Base-by-base conservation (phyloP, 2,329 filamentous ascomycete genomes). In the Colletotrichum camelliae region DNA sequence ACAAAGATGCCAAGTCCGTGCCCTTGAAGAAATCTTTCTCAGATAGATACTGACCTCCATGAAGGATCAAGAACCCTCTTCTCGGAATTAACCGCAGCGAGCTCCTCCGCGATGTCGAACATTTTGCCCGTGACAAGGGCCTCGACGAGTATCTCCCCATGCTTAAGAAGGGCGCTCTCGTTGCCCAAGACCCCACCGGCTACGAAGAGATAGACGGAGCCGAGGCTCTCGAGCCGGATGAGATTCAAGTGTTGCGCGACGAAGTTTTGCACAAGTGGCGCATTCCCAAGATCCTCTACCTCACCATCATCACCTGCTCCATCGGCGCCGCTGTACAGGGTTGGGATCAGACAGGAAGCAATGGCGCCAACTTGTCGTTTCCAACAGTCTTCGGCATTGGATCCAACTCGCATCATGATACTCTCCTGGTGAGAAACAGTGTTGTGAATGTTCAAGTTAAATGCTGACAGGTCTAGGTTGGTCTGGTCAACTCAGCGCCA, bases 311-410 rank as follows among this genome's bases (percentile, higher is more conserved):
- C 43, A 86, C 90, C 79, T 89, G 88, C 79, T 89, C 89, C 4
- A 84, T 91, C 55, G 89, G 88, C 5, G 89, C 90, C 5, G 89
- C 89, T 21, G 88, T 90, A 13, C 91, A 91, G 72, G 86, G 87
- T 7, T 89, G 87, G 87, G 87, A 89, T 77, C 69, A 85, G 81
- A 89, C 83, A 8, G 87, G 86, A 18, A 85, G 85, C 78, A 89
- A 89, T 78, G 87, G 88, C 62, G 88, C 88, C 67, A 88, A 89
- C 77, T 74, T 89, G 37, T 85, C 84, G 12, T 89, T 89, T 77
- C 87, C 86, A 1, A 71, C 79, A 1, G 85, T 84, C 24, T 84
- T 89, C 60, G 87, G 87, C 29, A 89, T 89, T 68, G 80, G 85
- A 86, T 86, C 61, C 79, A 84, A 57, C 2, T 86, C 87, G 67